A percentile compares a stretch with the other conserved stretches of the same genome.
Conservation (phyloP, 306 rosid genomes). For the Geum urbanum region DNA sequence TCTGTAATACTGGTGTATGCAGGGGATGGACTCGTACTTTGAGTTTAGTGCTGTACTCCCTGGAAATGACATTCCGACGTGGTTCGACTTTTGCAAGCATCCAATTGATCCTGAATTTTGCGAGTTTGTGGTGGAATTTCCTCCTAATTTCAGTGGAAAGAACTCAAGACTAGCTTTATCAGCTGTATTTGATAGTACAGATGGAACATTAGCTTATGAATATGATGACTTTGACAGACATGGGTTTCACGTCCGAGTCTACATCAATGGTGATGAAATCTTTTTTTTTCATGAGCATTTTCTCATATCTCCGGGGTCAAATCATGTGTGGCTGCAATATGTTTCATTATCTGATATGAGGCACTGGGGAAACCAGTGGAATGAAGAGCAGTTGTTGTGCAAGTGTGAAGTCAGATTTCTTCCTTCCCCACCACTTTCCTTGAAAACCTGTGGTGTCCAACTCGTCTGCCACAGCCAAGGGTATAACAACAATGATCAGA, state of each 20-base stretch:
- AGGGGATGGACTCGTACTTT: neutral
- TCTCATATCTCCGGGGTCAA: neutral
- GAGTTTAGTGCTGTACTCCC: neutral
- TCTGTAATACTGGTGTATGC: neutral
- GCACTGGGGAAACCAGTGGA: neutral
- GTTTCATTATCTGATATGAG: slow-evolving; percentile 9
- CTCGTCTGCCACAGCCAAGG: neutral
- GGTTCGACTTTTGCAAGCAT: neutral
- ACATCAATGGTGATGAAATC: neutral
- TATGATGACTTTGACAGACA: neutral
- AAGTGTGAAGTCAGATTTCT: slow-evolving; percentile 4
- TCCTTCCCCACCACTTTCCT: slow-evolving; percentile 7
- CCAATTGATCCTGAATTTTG: neutral
- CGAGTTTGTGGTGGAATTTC: neutral
- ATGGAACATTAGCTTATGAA: neutral
- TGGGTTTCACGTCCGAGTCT: neutral
- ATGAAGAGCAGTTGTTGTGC: slow-evolving; percentile 1
- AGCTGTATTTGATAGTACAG: neutral
- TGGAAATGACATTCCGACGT: neutral
- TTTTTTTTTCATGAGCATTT: neutral
- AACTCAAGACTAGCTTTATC: slow-evolving; percentile 6
- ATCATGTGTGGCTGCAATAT: slow-evolving; percentile 16
- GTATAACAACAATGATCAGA: neutral
- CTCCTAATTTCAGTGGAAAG: slow-evolving; percentile 13
- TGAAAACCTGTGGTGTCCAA: slow-evolving; percentile 4